Evolutionary conservation across 2,329 filamentous ascomycete genomes (phyloP), one percentile per base, ranked within the genome.

Genomic region (Verticillium zaregamsianum): DNA sequence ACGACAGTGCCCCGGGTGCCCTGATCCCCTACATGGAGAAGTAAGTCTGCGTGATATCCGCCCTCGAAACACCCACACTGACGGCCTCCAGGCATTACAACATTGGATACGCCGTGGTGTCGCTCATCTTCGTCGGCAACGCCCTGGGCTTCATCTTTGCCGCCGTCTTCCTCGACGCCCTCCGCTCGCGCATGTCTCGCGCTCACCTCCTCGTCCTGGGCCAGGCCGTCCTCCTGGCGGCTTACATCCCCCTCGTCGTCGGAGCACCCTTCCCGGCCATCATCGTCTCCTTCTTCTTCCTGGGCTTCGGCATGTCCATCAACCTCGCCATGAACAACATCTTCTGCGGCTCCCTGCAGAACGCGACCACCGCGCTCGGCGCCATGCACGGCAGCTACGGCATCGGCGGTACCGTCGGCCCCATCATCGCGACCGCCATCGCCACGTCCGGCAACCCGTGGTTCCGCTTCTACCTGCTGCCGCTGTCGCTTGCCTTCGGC

Each of bases 1-100:
- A 86, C 67, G 92, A 96, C 73, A 85, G 87, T 52, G 88, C 90
- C 0, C 86, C 91, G 1, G 92, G 92, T 70, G 90, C 91, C 12
- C 71, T 95, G 62, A 90, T 96, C 67, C 91, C 92, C 0, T 92
- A 92, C 70, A 90, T 96, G 73, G 90, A 94, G 72, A 80, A 77
- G 72, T 85, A 23, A 52, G 20, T 7, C 12, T 9, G 4, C 5
- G n/a, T 23, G n/a, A 71, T 15, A 31, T 7, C 32, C 40, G 23
- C 3, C 0, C 7, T 37, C 54, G 52, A 31, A 28, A 49, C 52
- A 57, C 6, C 57, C 45, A 55, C 25, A 3, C 3, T 11, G 8
- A 55, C 86, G 82, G 73, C 12, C 2, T 12, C n/a, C 45, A 52
- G 45, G 20, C 45, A 90, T 68, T 96, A 94, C 70, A 67, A 81